phyloP scores from a whole-genome alignment of 1,139 yeast species.

The Pichia sp. region DNA sequence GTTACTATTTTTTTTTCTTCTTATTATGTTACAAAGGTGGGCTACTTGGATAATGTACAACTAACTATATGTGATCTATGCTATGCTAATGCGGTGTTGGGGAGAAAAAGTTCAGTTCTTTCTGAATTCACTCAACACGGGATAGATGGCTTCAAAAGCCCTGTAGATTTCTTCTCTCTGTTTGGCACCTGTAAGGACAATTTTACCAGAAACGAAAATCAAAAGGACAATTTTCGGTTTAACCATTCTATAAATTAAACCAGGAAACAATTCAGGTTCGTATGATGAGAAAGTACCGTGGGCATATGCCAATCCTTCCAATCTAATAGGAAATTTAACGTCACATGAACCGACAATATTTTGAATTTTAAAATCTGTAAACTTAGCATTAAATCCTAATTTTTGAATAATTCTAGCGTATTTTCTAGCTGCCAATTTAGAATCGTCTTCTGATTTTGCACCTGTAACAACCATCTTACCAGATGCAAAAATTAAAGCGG shows the following conservation, averaged over 20 bases:
- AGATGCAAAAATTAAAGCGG: constrained; percentile 95
- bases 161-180: constrained; percentile 98
- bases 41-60: no score
- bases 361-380: constrained; percentile 95
- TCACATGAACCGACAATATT: constrained; percentile 98
- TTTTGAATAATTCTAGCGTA: constrained; percentile 97
- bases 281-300: constrained; percentile 99
- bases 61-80: no score
- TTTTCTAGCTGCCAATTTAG: constrained; percentile 92
- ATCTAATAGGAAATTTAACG: constrained; percentile 93
- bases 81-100: no score
- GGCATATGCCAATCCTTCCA: constrained; percentile 95
- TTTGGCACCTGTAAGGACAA: constrained; percentile 97
- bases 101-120: constrained; percentile 54
- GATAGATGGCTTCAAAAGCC: constrained; percentile 96
- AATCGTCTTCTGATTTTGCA: constrained; percentile 97
- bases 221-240: constrained; percentile 94
- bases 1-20: no score
- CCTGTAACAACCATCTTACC: constrained; percentile 99
- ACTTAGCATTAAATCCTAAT: constrained; percentile 91
- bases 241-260: constrained; percentile 98
- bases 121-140: constrained; percentile 96
- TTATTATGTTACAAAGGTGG: no score
- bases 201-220: constrained; percentile 95
- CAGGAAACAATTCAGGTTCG: constrained; percentile 98